A percentile compares a stretch with the other conserved stretches of the same genome.
Conservation (phyloP, 768 basidiomycete species). For the Amyloporia xantha region DNA sequence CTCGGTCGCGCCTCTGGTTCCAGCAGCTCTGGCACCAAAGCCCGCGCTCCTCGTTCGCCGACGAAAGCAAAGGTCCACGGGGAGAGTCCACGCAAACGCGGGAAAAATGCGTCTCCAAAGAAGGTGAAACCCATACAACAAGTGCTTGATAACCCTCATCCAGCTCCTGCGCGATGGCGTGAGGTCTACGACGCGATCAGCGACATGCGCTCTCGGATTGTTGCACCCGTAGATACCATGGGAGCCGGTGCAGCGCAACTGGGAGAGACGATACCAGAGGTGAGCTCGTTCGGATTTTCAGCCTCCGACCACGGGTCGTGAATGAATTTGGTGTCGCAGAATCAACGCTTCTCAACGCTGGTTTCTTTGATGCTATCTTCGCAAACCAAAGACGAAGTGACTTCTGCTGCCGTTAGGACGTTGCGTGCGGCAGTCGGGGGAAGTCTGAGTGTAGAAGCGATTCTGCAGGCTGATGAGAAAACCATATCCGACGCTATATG, state of each 20-base stretch:
- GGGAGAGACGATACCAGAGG: constrained; percentile 62
- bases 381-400: constrained; percentile 92
- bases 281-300: constrained; percentile 25
- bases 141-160: constrained; percentile 9
- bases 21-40: too few relatives aligned
- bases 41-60: too few relatives aligned
- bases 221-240: constrained; percentile 92
- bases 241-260: constrained; percentile 70
- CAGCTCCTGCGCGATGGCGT: constrained; percentile 16
- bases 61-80: too few relatives aligned
- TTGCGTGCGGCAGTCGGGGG: constrained; percentile 73
- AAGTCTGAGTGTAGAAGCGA: constrained; percentile 61
- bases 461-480: constrained; percentile 55
- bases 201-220: constrained; percentile 64
- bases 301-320: too few relatives aligned
- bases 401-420: constrained; percentile 68
- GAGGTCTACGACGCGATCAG: constrained; percentile 66
- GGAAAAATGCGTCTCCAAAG: constrained; percentile 4
- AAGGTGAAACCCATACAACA: constrained; percentile 10
- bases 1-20: too few relatives aligned
- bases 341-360: constrained; percentile 74
- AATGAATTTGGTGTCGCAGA: too few relatives aligned
- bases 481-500: constrained; percentile 68
- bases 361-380: constrained; percentile 94
- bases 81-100: too few relatives aligned